A percentile compares a stretch with the other conserved stretches of the same genome.
phyloP scores from a whole-genome alignment of 192 early-diverging fungal genomes.

The Chytriomyces confervae region DNA sequence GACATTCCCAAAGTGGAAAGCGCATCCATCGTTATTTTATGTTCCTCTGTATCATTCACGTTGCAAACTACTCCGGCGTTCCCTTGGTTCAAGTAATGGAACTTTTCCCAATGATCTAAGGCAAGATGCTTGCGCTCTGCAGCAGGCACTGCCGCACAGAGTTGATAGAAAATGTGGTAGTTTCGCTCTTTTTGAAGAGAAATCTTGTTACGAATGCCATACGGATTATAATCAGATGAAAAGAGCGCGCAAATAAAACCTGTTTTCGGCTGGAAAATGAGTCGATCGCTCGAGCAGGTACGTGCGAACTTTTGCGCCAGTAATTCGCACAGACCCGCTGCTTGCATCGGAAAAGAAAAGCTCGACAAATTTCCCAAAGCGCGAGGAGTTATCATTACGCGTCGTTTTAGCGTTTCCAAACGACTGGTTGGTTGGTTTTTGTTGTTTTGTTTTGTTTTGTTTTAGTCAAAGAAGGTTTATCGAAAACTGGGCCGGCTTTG shows the following conservation, averaged over 20 bases:
- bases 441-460: not conserved
- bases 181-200: conserved; percentile 70
- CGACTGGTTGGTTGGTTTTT: conserved; percentile 42
- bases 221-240: not conserved
- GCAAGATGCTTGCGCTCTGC: conserved; percentile 69
- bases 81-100: conserved; percentile 84
- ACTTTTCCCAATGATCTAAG: conserved; percentile 65
- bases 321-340: conserved; percentile 66
- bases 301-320: conserved; percentile 85
- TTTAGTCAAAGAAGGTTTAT: not conserved
- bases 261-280: conserved; percentile 82
- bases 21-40: conserved; percentile 76
- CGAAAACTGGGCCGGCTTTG: not conserved
- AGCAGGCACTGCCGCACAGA: conserved; percentile 45
- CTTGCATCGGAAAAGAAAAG: conserved; percentile 41
- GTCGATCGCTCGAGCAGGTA: conserved; percentile 88
- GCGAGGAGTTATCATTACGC: conserved; percentile 91
- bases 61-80: conserved; percentile 67
- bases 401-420: conserved; percentile 97
- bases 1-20: conserved; percentile 80
- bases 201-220: conserved; percentile 23
- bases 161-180: conserved; percentile 95
- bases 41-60: conserved; percentile 86
- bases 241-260: not conserved
- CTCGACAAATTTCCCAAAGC: conserved; percentile 94